These are phyloP conservation scores for Cyclotella distinguenda DNA, from an alignment of 108 stramenopile species.

Conservation along the genomic window DNA sequence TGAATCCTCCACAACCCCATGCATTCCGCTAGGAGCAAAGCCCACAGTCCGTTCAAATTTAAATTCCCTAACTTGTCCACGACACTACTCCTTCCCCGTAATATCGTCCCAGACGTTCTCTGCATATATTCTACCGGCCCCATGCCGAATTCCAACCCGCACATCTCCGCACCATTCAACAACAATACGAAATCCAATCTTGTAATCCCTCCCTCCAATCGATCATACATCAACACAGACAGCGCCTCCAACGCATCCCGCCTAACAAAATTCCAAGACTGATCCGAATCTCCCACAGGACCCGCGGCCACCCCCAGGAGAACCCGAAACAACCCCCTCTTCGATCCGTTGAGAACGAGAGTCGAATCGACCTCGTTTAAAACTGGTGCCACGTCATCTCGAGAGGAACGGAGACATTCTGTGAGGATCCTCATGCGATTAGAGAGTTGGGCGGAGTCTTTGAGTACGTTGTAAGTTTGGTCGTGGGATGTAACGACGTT, in stretches of 20 bases:
- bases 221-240: conserved; percentile 55
- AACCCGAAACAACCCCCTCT: conserved; percentile 29
- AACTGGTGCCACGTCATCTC: conserved; percentile 7
- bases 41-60: conserved; percentile 42
- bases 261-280: conserved; percentile 10
- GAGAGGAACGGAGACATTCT: background rate
- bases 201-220: conserved; percentile 52
- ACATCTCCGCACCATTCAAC: conserved; percentile 28
- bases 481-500: background rate
- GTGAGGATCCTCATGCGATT: background rate
- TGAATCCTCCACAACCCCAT: conserved; percentile 63
- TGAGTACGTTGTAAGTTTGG: background rate
- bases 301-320: conserved; percentile 22
- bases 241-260: conserved; percentile 60
- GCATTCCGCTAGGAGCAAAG: conserved; percentile 56
- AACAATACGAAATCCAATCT: conserved; percentile 43
- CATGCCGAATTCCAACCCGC: conserved; percentile 46
- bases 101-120: too few species aligned
- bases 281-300: conserved; percentile 19
- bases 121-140: background rate
- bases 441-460: background rate
- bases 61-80: too few species aligned
- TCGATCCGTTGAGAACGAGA: conserved; percentile 17
- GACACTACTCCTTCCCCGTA: too few species aligned
- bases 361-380: conserved; percentile 22